phyloP scores from a whole-genome alignment of 129 eudicot genomes.

The Oenanthe sinensis region DNA sequence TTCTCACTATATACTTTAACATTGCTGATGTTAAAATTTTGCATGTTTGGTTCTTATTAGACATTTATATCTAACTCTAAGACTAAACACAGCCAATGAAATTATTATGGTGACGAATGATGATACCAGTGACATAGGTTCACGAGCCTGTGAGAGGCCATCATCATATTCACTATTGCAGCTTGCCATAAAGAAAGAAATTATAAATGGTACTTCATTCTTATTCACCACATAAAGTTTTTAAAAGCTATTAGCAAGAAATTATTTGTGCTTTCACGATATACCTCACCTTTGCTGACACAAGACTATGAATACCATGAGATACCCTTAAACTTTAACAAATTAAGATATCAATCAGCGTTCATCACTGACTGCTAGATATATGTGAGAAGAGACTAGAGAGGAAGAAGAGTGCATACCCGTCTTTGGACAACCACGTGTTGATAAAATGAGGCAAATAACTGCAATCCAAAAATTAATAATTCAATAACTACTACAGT shows the following conservation, averaged over 20 bases:
- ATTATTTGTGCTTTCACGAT: not conserved
- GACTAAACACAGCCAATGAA: not conserved
- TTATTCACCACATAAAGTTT: not conserved
- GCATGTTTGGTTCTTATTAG: not conserved
- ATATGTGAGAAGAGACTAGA: conserved; percentile 10
- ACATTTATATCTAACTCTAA: not conserved
- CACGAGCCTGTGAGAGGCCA: not conserved
- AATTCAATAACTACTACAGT: conserved; percentile 4
- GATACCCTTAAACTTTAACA: not conserved
- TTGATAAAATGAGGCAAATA: conserved; percentile 90
- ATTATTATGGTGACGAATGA: not conserved
- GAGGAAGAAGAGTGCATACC: conserved; percentile 38
- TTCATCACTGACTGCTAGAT: not conserved
- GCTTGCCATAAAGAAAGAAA: not conserved
- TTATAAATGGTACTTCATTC: not conserved
- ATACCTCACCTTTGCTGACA: not conserved
- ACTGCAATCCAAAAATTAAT: conserved; percentile 41
- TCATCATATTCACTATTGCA: not conserved
- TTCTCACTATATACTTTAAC: not conserved
- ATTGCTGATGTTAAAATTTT: not conserved
- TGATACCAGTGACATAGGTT: not conserved
- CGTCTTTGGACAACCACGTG: conserved; percentile 93
- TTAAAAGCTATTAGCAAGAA: not conserved
- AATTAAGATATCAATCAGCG: not conserved
- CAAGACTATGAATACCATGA: not conserved